Conservation (phyloP, 1,284 basidiomycete genomes). For the Volvariella surrecta region DNA sequence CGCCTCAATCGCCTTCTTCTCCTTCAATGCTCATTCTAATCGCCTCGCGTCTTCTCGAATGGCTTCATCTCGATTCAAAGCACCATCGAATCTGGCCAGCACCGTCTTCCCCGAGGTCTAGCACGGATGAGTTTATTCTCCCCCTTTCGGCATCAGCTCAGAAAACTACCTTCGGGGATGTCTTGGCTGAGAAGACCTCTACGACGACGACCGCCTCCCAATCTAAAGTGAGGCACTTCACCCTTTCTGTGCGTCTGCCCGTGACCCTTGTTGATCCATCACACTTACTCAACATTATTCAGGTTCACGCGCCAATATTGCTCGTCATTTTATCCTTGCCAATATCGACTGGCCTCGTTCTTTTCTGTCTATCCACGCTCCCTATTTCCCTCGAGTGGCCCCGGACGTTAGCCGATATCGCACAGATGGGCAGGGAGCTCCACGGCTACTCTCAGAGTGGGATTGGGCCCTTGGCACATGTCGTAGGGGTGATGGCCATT, state of each 20-base stretch:
- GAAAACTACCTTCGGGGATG: slow-evolving; percentile 40
- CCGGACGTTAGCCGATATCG: slow-evolving; percentile 62
- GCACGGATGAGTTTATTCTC: slow-evolving; percentile 48
- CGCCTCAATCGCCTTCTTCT: slow-evolving; percentile 12
- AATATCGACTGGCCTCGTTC: slow-evolving; percentile 38
- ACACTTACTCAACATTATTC: slow-evolving; percentile 13
- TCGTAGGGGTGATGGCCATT: slow-evolving; percentile 76
- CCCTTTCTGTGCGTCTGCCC: slow-evolving; percentile 33
- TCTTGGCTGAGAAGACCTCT: slow-evolving; percentile 31
- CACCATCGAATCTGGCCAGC: slow-evolving; percentile 28
- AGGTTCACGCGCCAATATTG: slow-evolving; percentile 59
- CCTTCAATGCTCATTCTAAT: slow-evolving; percentile 43
- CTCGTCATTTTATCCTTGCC: slow-evolving; percentile 63
- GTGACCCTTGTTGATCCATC: slow-evolving; percentile 11
- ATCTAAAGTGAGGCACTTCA: slow-evolving; percentile 30
- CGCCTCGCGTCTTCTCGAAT: slow-evolving; percentile 40
- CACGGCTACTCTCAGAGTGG: slow-evolving; percentile 72
- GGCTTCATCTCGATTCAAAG: slow-evolving; percentile 36
- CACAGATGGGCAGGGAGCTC: slow-evolving; percentile 64
- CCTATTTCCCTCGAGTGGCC: slow-evolving; percentile 74
- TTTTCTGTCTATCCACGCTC: slow-evolving; percentile 38
- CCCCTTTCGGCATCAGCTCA: slow-evolving; percentile 59
- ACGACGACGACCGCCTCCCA: slow-evolving; percentile 16
- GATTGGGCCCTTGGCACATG: slow-evolving; percentile 50
- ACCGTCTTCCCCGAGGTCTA: slow-evolving; percentile 45